Percentiles rank a stretch among this genome's conserved stretches.
Conservation (phyloP, 345 rosid species). For the Trapa bicornis region DNA sequence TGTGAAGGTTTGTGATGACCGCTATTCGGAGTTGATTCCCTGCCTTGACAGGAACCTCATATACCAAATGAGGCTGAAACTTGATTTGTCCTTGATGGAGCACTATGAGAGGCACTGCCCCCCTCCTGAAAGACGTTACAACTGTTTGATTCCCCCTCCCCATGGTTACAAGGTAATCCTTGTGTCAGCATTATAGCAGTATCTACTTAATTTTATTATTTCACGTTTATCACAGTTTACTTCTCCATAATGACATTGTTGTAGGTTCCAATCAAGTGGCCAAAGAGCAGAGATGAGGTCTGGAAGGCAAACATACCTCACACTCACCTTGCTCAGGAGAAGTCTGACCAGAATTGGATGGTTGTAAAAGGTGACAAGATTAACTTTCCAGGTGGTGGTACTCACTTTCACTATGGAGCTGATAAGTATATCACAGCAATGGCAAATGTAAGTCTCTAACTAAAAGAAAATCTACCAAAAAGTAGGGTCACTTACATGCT, state of each 20-base stretch:
- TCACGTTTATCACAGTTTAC: background rate
- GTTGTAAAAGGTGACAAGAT: constrained; percentile 94
- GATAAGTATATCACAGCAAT: constrained; percentile 88
- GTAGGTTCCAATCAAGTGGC: constrained; percentile 97
- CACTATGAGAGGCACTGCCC: constrained; percentile 99
- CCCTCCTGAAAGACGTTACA: constrained; percentile 76
- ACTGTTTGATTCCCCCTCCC: constrained; percentile 98
- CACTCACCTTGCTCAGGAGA: constrained; percentile 94
- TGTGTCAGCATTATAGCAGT: background rate
- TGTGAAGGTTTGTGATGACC: constrained; percentile 86
- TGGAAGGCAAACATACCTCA: constrained; percentile 99
- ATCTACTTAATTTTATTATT: background rate
- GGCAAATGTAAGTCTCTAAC: constrained; percentile 56
- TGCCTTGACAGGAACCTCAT: constrained; percentile 84
- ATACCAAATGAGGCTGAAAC: constrained; percentile 90
- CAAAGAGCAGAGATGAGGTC: constrained; percentile 95
- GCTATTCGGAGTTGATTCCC: constrained; percentile 90
- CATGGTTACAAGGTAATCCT: constrained; percentile 68
- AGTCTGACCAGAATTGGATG: constrained; percentile 99
- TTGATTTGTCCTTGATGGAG: constrained; percentile 90
- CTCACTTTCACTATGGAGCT: constrained; percentile 98
- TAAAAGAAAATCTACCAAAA: background rate
- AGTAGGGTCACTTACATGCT: background rate
- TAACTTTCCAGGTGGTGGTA: constrained; percentile 93
- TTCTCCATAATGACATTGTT: background rate